Percentiles rank a stretch among this genome's conserved stretches.
phyloP scores from a whole-genome alignment of 441 rosid genomes.

The Euphorbia corollata region DNA sequence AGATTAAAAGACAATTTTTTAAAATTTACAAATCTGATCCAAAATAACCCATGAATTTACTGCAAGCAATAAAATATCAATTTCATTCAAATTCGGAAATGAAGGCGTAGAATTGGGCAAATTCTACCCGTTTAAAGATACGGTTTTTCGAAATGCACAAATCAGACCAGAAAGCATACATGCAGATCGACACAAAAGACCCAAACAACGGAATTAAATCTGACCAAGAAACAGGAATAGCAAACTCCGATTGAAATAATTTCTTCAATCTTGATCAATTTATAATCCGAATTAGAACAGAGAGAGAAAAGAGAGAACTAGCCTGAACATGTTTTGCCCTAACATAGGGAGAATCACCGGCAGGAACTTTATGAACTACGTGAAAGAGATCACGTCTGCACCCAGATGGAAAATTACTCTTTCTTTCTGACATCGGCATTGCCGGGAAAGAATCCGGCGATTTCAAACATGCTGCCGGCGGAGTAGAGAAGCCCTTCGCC shows the following conservation, averaged over 20 bases:
- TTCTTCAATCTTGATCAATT: too few relatives aligned
- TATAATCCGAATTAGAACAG: not conserved
- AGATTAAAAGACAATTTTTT: not conserved
- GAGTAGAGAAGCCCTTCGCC: slow-evolving; percentile 29
- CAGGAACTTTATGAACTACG: slow-evolving; percentile 61
- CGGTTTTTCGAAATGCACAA: not conserved
- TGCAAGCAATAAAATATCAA: too few relatives aligned
- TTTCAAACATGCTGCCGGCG: slow-evolving; percentile 30
- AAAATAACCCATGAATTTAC: not conserved
- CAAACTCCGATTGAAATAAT: too few relatives aligned
- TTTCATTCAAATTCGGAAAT: too few relatives aligned
- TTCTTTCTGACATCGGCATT: slow-evolving; percentile 38
- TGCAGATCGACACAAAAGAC: not conserved
- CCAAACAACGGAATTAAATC: not conserved
- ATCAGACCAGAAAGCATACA: not conserved
- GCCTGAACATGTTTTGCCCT: slow-evolving; percentile 82
- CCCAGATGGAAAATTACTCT: slow-evolving; percentile 9
- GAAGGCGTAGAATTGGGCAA: too few relatives aligned
- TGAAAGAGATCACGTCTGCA: slow-evolving; percentile 44
- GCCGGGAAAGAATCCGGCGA: slow-evolving; percentile 19
- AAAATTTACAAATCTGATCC: not conserved
- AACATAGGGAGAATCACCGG: slow-evolving; percentile 75
- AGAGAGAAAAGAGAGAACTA: not conserved
- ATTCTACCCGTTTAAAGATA: too few relatives aligned
- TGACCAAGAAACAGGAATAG: not conserved